Conservation (phyloP, 2,329 filamentous ascomycete genomes). For the Fusarium circinatum region DNA sequence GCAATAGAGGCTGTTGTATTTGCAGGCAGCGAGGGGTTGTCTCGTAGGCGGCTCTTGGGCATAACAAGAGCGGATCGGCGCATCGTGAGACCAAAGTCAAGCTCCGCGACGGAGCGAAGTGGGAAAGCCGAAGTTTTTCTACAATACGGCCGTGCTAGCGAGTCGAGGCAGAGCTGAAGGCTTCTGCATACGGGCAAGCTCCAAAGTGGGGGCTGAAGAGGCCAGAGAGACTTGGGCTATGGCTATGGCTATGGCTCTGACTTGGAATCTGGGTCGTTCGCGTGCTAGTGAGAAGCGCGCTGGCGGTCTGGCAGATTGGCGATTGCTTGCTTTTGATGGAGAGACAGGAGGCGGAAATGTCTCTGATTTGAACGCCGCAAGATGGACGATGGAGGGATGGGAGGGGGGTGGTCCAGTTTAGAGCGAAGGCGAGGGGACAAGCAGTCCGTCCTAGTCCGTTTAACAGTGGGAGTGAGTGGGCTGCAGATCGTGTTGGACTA, state of each 20-base stretch:
- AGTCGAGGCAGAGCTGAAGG: constrained; percentile 7
- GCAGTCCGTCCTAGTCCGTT: background rate
- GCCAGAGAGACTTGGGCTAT: background rate
- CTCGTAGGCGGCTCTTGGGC: constrained; percentile 30
- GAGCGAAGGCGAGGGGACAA: background rate
- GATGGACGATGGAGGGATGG: constrained; percentile 16
- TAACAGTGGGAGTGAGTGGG: constrained; percentile 16
- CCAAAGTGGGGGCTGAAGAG: constrained; percentile 14
- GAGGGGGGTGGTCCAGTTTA: constrained; percentile 4
- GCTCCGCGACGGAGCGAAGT: constrained; percentile 6
- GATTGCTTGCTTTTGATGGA: constrained; percentile 37
- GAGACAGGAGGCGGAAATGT: constrained; percentile 38
- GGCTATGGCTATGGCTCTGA: background rate
- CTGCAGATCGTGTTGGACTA: constrained; percentile 18
- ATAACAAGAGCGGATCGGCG: constrained; percentile 31
- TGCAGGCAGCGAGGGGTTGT: constrained; percentile 10
- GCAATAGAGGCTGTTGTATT: constrained; percentile 3
- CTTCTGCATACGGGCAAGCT: constrained; percentile 40
- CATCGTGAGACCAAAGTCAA: constrained; percentile 38
- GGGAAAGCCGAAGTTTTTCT: constrained; percentile 32
- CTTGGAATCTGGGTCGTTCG: constrained; percentile 24
- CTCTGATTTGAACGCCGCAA: constrained; percentile 27
- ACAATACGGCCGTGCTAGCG: constrained; percentile 23
- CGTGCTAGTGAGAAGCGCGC: constrained; percentile 23
- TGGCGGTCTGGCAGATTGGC: constrained; percentile 30